phyloP scores from a whole-genome alignment of 2,329 filamentous ascomycete genomes.

The Ceratocystis alfenasii region DNA sequence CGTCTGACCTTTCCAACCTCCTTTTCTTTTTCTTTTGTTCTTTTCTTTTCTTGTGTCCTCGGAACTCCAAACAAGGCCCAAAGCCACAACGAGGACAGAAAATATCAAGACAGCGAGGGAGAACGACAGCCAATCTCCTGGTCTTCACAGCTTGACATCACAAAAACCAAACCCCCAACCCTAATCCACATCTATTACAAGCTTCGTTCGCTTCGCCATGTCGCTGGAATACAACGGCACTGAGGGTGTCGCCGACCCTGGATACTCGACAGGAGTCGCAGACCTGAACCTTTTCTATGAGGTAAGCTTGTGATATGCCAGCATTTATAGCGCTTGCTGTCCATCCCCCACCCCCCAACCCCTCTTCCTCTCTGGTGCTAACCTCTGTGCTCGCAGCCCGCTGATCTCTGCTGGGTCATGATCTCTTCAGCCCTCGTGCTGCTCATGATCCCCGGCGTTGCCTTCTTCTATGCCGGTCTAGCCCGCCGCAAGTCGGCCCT shows the following conservation, averaged over 20 bases:
- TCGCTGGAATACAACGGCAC: constrained; percentile 41
- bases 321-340: neutral
- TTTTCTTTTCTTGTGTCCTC: neutral
- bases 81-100: no score
- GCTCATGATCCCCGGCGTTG: constrained; percentile 87
- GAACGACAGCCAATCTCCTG: no score
- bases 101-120: no score
- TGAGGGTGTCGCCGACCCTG: constrained; percentile 37
- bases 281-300: constrained; percentile 81
- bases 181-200: neutral
- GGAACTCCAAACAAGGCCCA: no score
- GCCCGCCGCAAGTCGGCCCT: constrained; percentile 81
- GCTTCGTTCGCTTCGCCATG: constrained; percentile 25
- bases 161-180: neutral
- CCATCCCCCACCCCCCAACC: no score
- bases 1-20: neutral
- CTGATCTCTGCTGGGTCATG: constrained; percentile 73
- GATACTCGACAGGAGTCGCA: constrained; percentile 41
- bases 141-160: neutral
- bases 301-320: constrained; percentile 34
- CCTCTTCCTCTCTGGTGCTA: neutral
- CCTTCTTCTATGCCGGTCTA: constrained; percentile 88
- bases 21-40: neutral
- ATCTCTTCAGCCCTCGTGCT: constrained; percentile 66
- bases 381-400: constrained; percentile 41